These are phyloP conservation scores for Suhomyces bribrorum DNA, from an alignment of 1,139 yeast species.

Conservation along the genomic window DNA sequence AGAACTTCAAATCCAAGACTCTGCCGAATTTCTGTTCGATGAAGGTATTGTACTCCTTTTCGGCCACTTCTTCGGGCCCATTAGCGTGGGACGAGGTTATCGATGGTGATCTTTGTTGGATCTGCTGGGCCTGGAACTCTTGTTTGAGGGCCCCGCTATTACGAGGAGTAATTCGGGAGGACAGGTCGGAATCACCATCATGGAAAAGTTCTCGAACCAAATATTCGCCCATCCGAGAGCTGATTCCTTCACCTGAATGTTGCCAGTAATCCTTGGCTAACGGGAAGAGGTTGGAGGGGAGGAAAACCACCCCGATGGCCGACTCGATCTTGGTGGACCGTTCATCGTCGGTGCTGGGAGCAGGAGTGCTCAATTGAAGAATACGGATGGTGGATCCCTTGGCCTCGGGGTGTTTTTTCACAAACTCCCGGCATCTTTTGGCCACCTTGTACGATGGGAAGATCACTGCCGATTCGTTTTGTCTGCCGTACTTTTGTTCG, in stretches of 20 bases:
- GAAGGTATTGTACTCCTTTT: constrained; percentile 63
- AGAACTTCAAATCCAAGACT: constrained; percentile 75
- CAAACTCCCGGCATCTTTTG: constrained; percentile 79
- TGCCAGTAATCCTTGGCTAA: constrained; percentile 92
- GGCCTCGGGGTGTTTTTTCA: constrained; percentile 37
- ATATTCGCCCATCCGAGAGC: constrained; percentile 87
- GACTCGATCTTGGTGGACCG: constrained; percentile 61
- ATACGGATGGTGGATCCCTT: constrained; percentile 52
- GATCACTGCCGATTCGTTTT: constrained; percentile 69
- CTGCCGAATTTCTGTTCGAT: constrained; percentile 91
- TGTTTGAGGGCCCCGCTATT: constrained; percentile 23
- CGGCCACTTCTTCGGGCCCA: constrained; percentile 32
- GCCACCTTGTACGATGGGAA: constrained; percentile 82
- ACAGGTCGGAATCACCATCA: constrained; percentile 14
- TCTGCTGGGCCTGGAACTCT: constrained; percentile 41
- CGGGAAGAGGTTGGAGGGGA: constrained; percentile 56
- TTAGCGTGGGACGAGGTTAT: constrained; percentile 21
- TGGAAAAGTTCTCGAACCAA: constrained; percentile 62
- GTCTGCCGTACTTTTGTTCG: constrained; percentile 69
- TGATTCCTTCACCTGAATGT: constrained; percentile 92
- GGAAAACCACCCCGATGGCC: constrained; percentile 73
- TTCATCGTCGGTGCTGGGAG: constrained; percentile 62
- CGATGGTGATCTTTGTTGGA: constrained; percentile 35
- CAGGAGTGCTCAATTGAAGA: constrained; percentile 75
- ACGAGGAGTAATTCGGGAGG: neutral